Conservation (phyloP, 768 basidiomycete genomes). For the Termitomyces sp. region DNA sequence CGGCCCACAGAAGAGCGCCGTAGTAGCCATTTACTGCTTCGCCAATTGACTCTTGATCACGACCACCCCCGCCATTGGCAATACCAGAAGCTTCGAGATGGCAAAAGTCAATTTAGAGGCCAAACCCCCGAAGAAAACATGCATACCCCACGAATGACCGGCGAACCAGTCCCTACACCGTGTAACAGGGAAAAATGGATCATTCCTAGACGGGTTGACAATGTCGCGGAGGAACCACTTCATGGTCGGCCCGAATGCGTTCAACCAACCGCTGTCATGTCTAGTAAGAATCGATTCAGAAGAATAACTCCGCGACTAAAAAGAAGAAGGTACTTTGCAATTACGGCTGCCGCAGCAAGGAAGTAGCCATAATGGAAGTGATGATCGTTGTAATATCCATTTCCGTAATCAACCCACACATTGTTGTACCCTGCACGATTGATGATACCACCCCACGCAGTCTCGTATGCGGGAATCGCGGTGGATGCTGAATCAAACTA, state of each 20-base stretch:
- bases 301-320: background rate
- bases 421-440: constrained; percentile 26
- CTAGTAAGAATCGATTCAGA: background rate
- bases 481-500: constrained; percentile 17
- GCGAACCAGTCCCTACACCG: constrained; percentile 32
- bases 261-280: constrained; percentile 18
- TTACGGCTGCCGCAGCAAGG: constrained; percentile 26
- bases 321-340: constrained; percentile 22
- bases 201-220: constrained; percentile 27
- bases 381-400: constrained; percentile 32
- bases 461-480: constrained; percentile 27
- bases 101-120: background rate
- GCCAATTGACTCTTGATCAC: constrained; percentile 30
- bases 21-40: constrained; percentile 34
- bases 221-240: constrained; percentile 29
- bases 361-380: constrained; percentile 34
- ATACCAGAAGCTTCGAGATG: constrained; percentile 27
- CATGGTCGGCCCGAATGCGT: constrained; percentile 19
- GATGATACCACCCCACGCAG: constrained; percentile 32
- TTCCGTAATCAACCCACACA: constrained; percentile 29
- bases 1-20: constrained; percentile 28
- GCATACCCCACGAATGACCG: constrained; percentile 32
- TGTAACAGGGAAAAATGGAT: constrained; percentile 27
- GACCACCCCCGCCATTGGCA: constrained; percentile 27
- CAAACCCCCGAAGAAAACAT: background rate